A percentile compares a stretch with the other conserved stretches of the same genome.
phyloP scores from a whole-genome alignment of 371 early-diverging fungal genomes.

The Racocetra persica region DNA sequence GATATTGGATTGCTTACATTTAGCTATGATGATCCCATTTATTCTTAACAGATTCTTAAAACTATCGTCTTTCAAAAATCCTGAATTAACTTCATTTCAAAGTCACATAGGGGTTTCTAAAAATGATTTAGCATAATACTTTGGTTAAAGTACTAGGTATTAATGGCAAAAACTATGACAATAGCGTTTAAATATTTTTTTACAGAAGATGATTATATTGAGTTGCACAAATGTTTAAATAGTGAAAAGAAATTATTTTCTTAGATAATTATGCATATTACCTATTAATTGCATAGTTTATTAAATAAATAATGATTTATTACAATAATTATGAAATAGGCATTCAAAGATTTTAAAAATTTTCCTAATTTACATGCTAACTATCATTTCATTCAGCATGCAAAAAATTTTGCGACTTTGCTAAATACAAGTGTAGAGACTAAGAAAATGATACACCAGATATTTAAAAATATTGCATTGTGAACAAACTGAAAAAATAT shows the following conservation, averaged over 20 bases:
- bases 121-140: neutral
- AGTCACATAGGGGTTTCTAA: neutral
- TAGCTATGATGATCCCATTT: slow-evolving; percentile 7
- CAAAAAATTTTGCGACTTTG: slow-evolving; percentile 1
- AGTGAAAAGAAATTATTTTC: neutral
- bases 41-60: neutral
- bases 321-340: no score
- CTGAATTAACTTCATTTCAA: neutral
- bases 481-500: neutral
- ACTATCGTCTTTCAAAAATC: no score
- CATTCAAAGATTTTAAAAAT: neutral
- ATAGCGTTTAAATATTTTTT: neutral
- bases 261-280: neutral
- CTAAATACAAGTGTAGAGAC: neutral
- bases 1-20: neutral
- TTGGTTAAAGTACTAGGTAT: neutral
- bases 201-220: neutral
- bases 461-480: neutral
- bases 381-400: neutral
- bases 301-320: no score
- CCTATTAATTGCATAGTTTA: neutral
- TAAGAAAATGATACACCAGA: neutral
- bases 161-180: neutral
- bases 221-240: neutral
- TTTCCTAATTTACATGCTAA: slow-evolving; percentile 16